Evolutionary conservation across 768 basidiomycete genomes (phyloP).

Genomic region (Clavulina sp.): DNA sequence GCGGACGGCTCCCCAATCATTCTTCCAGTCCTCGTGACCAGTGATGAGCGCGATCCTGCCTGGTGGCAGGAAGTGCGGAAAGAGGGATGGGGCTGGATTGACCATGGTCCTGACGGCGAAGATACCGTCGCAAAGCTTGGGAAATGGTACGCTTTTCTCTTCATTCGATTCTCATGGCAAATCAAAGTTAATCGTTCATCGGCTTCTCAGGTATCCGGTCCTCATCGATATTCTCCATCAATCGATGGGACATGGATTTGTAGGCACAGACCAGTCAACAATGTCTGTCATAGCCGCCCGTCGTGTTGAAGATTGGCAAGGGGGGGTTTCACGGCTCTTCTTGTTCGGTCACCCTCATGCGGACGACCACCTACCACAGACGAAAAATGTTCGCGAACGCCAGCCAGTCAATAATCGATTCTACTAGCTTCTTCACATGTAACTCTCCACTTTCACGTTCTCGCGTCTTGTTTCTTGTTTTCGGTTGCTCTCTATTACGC

Average conservation of each 20-base stretch:
- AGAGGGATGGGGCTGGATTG: constrained; percentile 11
- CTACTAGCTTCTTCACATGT: too few relatives aligned
- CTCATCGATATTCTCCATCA: constrained; percentile 59
- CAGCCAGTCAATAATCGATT: too few relatives aligned
- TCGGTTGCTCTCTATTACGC: too few relatives aligned
- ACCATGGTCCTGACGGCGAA: constrained; percentile 7
- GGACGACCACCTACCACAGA: constrained; percentile 3
- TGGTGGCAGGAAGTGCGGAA: constrained; percentile 9
- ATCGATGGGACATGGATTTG: constrained; percentile 45
- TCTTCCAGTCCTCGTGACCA: constrained; percentile 42
- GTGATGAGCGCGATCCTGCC: constrained; percentile 38
- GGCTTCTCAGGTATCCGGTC: constrained; percentile 41
- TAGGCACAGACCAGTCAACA: constrained; percentile 55
- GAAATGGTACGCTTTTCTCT: constrained; percentile 7
- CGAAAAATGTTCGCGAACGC: not conserved
- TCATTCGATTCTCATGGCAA: not conserved
- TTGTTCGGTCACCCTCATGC: constrained; percentile 29
- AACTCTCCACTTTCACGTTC: too few relatives aligned
- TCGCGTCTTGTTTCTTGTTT: too few relatives aligned
- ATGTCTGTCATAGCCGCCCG: constrained; percentile 49
- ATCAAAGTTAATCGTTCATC: not conserved
- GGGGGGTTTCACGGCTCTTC: constrained; percentile 33
- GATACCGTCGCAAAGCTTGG: constrained; percentile 9
- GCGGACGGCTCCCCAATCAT: constrained; percentile 14
- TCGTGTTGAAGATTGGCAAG: constrained; percentile 50